Base-by-base conservation (phyloP, 2,329 filamentous ascomycete genomes). In the Aspergillus quadricinctus region DNA sequence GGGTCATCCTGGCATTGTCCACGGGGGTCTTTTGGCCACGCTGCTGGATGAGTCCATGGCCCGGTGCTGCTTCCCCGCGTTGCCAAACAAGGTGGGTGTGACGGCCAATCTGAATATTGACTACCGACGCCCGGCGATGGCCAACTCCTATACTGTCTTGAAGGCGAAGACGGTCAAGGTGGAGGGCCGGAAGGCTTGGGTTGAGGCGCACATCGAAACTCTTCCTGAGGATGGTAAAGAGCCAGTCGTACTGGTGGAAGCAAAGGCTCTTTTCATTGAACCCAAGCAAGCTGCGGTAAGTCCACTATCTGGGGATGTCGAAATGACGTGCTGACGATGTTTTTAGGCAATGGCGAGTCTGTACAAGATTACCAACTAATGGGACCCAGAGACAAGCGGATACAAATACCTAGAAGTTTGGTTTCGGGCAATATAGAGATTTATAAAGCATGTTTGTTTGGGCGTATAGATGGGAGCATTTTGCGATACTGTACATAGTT, bases 141-240 rank as follows among this genome's bases (percentile, higher is more conserved):
- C 92, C 5, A 83, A 85, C 23, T 83, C 83, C 58, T 94, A 88
- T 69, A 78, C 95, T 29, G 90, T 96, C 46, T 76, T 99, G 57
- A 82, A 83, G 59, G 92, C 90, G 3, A 83, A 85, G 70, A 96
- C 92, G 21, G 87, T 84, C 9, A 92, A 88, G 77, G 89, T 93
- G 1, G 92, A 97, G 70, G 93, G 94, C 1, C 82, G 94, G 60
- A 97, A 97, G 78, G 93, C 92, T 11, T 97, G 91, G 91, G 91
- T 97, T 1, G 88, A 89, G 75, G 94, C 91, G 1, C 83, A 85
- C 64, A 87, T 97, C 66, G 92, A 96, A 81, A 87, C 90, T 54
- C 75, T 97, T 58, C 83, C 83, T 57, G 76, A 80, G 27, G 78
- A 85, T 35, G 84, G 84, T 8, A 82, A 87, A 73, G 78, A 81